Percentiles rank a stretch among this genome's conserved stretches.
phyloP scores from a whole-genome alignment of 495 filamentous ascomycete species.

The Oidiodendron maius region DNA sequence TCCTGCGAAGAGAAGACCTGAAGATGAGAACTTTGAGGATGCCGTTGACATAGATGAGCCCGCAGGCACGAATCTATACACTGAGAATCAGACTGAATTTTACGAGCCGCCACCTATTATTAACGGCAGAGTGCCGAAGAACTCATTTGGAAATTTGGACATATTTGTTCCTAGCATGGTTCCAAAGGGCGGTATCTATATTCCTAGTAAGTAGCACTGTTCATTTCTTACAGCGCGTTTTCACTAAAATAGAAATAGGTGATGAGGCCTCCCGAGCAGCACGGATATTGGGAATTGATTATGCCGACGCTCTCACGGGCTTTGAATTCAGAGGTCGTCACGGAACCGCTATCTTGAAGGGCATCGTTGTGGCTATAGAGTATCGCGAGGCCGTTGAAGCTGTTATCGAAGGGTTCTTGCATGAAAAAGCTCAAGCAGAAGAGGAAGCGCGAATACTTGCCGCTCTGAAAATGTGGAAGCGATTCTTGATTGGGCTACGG shows the following conservation, averaged over 20 bases:
- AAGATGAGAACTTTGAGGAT: conserved; percentile 26
- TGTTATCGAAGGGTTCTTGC: conserved; percentile 57
- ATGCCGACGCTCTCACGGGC: conserved; percentile 81
- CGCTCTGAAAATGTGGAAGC: conserved; percentile 68
- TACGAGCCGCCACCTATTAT: conserved; percentile 74
- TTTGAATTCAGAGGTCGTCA: conserved; percentile 80
- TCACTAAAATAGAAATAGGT: conserved; percentile 29
- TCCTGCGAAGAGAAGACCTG: conserved; percentile 31
- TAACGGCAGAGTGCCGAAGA: conserved; percentile 72
- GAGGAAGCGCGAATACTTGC: conserved; percentile 47
- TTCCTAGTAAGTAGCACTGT: conserved; percentile 34
- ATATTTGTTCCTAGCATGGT: conserved; percentile 92
- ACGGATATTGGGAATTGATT: conserved; percentile 74
- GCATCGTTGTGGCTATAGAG: conserved; percentile 69
- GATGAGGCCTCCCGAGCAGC: conserved; percentile 67
- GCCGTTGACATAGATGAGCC: conserved; percentile 34
- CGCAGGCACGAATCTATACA: conserved; percentile 58
- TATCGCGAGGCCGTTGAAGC: conserved; percentile 64
- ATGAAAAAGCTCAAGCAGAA: conserved; percentile 52
- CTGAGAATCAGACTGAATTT: conserved; percentile 64
- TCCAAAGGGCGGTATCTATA: conserved; percentile 71
- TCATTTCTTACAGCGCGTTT: background rate
- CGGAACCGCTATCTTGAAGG: conserved; percentile 72
- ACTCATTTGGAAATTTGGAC: conserved; percentile 84
- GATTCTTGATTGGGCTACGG: conserved; percentile 67